A percentile compares a stretch with the other conserved stretches of the same genome.
These are phyloP conservation scores for Diaporthe ampelina DNA, from an alignment of 2,329 filamentous ascomycete species.

Conservation along the genomic window DNA sequence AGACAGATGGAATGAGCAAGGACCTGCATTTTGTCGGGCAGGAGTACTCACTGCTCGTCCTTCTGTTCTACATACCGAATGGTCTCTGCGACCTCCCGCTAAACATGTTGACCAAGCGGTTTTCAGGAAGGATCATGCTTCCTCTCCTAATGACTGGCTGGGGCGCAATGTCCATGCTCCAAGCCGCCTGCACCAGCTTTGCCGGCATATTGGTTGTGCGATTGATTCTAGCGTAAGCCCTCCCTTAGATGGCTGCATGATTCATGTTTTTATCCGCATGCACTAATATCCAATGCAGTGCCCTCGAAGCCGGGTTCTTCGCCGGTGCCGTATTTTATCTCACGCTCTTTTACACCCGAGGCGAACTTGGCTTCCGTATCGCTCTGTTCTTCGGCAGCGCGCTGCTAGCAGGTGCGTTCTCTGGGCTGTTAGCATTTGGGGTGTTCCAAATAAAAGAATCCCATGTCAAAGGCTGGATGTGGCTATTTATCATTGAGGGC, in stretches of 20 bases:
- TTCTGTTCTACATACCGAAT: slow-evolving; percentile 66
- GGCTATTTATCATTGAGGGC: slow-evolving; percentile 42
- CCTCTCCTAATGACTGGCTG: slow-evolving; percentile 60
- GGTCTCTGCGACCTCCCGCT: slow-evolving; percentile 63
- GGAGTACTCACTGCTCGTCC: slow-evolving; percentile 59
- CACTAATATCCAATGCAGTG: background rate
- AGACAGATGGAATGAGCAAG: slow-evolving; percentile 57
- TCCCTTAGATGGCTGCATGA: background rate
- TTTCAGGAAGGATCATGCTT: slow-evolving; percentile 51
- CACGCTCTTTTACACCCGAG: slow-evolving; percentile 63
- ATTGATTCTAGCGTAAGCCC: slow-evolving; percentile 58
- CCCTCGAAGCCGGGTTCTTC: slow-evolving; percentile 67
- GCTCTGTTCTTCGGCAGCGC: slow-evolving; percentile 41
- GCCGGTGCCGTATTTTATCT: slow-evolving; percentile 67
- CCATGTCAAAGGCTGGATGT: slow-evolving; percentile 39
- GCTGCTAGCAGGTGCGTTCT: slow-evolving; percentile 40
- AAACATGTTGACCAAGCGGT: slow-evolving; percentile 62
- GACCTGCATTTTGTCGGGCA: slow-evolving; percentile 59
- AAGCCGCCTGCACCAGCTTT: slow-evolving; percentile 64
- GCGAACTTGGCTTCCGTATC: slow-evolving; percentile 39
- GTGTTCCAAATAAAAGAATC: slow-evolving; percentile 37
- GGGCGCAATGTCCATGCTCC: slow-evolving; percentile 61
- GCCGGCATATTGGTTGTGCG: slow-evolving; percentile 62
- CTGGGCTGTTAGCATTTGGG: slow-evolving; percentile 39
- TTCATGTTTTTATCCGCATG: background rate